Conservation (phyloP, 2,329 filamentous ascomycete genomes). For the Phyllosticta citribraziliensis region DNA sequence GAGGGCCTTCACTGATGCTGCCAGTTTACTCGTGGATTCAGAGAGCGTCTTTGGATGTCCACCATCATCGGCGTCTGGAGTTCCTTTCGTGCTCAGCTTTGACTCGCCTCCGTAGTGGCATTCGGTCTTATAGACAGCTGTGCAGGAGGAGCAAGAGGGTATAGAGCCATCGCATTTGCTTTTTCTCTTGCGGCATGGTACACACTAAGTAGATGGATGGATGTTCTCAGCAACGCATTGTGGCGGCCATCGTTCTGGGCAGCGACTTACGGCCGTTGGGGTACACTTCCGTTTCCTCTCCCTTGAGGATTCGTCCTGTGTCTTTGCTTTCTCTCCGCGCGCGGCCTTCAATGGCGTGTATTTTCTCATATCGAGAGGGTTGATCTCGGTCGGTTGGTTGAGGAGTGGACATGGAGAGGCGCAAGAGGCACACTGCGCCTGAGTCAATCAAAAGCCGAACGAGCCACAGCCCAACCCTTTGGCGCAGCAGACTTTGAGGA, state of each 20-base stretch:
- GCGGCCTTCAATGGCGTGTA: background rate
- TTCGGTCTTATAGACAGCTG: conserved; percentile 40
- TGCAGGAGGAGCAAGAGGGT: conserved; percentile 42
- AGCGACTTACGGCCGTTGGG: background rate
- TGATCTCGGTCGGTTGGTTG: background rate
- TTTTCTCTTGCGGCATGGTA: conserved; percentile 42
- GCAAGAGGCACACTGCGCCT: background rate
- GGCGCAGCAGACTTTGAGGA: background rate
- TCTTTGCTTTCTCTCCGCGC: background rate
- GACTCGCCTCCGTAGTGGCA: conserved; percentile 42
- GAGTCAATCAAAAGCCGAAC: background rate
- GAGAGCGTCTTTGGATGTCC: background rate
- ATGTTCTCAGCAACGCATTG: background rate
- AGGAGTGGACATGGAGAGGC: background rate
- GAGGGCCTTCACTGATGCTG: conserved; percentile 34
- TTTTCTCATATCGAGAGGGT: background rate
- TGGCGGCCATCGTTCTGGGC: background rate
- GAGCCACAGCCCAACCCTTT: background rate
- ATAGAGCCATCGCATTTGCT: conserved; percentile 43
- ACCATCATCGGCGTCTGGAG: conserved; percentile 11
- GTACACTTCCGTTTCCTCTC: conserved; percentile 5
- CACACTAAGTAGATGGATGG: conserved; percentile 30
- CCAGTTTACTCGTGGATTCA: conserved; percentile 27
- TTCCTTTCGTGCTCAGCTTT: conserved; percentile 29
- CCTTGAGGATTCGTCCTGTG: background rate